A percentile compares a stretch with the other conserved stretches of the same genome.
Conservation (phyloP, 768 basidiomycete species). For the Calocera viscosa region DNA sequence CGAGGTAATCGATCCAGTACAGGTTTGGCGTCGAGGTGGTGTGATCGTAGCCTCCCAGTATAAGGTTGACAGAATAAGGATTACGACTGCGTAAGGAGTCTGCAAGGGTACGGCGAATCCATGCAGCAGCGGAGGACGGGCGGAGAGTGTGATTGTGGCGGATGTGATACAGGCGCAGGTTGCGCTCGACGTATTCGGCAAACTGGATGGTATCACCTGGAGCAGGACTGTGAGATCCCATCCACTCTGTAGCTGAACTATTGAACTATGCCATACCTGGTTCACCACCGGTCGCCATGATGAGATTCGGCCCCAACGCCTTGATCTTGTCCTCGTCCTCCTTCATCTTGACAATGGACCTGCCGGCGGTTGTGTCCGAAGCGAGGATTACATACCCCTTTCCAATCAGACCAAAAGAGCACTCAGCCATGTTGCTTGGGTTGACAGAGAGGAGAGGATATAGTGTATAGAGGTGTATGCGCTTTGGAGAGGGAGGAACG, state of each 20-base stretch:
- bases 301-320: conserved; percentile 71
- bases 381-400: conserved; percentile 91
- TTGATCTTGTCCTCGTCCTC: conserved; percentile 94
- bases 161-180: conserved; percentile 91
- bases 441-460: background rate
- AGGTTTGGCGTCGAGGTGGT: conserved; percentile 50
- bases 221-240: background rate
- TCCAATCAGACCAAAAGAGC: conserved; percentile 78
- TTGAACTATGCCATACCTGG: conserved; percentile 41
- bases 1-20: conserved; percentile 95
- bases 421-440: conserved; percentile 34
- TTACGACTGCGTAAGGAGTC: conserved; percentile 75
- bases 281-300: conserved; percentile 93
- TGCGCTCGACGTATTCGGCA: conserved; percentile 90
- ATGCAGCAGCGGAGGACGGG: conserved; percentile 82
- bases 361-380: conserved; percentile 74
- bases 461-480: background rate
- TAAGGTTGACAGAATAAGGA: conserved; percentile 84
- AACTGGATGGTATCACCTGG: conserved; percentile 93
- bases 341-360: conserved; percentile 98
- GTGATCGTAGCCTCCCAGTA: conserved; percentile 88
- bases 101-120: conserved; percentile 86
- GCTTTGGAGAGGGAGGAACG: background rate
- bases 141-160: conserved; percentile 82
- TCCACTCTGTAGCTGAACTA: background rate